phyloP scores from a whole-genome alignment of 2,329 filamentous ascomycete genomes.

The Cladophialophora carrionii region DNA sequence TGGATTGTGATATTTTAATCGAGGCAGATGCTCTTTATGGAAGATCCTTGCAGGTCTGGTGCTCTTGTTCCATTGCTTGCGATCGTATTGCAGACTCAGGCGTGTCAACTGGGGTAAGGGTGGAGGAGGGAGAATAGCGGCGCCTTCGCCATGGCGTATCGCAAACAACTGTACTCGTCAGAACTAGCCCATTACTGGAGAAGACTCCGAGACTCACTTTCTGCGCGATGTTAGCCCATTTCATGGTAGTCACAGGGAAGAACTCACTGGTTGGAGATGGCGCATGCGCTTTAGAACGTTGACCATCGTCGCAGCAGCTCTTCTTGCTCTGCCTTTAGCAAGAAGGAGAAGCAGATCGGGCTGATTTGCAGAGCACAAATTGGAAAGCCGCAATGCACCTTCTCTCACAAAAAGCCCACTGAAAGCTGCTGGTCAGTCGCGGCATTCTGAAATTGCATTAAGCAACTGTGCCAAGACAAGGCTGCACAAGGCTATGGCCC shows the following conservation, averaged over 20 bases:
- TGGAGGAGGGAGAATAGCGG: slow-evolving; percentile 69
- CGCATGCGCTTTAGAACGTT: slow-evolving; percentile 68
- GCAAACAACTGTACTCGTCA: slow-evolving; percentile 64
- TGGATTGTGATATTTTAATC: slow-evolving; percentile 94
- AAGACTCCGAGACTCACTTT: slow-evolving; percentile 21
- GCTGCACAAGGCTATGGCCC: slow-evolving; percentile 1
- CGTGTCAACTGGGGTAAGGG: slow-evolving; percentile 48
- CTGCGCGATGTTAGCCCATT: slow-evolving; percentile 20
- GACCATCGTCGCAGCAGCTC: slow-evolving; percentile 46
- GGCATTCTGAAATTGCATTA: not conserved
- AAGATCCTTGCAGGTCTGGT: slow-evolving; percentile 70
- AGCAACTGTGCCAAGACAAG: not conserved
- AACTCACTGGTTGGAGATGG: slow-evolving; percentile 70
- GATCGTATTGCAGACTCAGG: slow-evolving; percentile 46
- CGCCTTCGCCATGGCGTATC: slow-evolving; percentile 79
- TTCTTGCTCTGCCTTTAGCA: not conserved
- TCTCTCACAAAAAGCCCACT: not conserved
- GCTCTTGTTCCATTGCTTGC: slow-evolving; percentile 46
- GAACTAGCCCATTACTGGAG: slow-evolving; percentile 23
- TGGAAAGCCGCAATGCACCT: not conserved
- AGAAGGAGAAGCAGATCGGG: not conserved
- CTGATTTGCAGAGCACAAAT: not conserved
- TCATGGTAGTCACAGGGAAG: slow-evolving; percentile 5
- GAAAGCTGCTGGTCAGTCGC: not conserved
- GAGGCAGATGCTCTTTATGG: slow-evolving; percentile 79